Evolutionary conservation across 2,329 filamentous ascomycete species (phyloP).

Genomic region (Teratosphaeria nubilosa): DNA sequence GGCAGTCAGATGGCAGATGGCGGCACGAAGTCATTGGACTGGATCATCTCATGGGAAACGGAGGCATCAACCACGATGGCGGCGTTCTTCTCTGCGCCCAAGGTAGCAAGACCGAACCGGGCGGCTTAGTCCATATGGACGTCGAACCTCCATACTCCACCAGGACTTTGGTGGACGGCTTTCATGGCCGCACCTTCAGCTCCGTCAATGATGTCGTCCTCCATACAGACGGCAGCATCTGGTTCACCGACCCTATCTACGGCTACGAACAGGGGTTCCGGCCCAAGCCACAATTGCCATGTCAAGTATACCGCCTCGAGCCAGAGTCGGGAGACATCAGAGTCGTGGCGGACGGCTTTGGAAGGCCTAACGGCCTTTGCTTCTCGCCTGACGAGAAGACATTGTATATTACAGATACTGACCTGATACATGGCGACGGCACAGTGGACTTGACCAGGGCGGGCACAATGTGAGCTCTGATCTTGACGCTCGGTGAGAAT

Average conservation of each 20-base stretch:
- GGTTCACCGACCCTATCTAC: constrained; percentile 55
- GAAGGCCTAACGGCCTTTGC: constrained; percentile 46
- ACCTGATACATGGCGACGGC: constrained; percentile 33
- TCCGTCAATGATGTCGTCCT: constrained; percentile 50
- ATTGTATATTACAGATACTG: constrained; percentile 50
- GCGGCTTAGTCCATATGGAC: constrained; percentile 17
- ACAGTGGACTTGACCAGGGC: constrained; percentile 36
- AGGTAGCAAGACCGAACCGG: constrained; percentile 14
- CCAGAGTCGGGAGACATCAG: constrained; percentile 41
- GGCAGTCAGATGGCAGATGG: constrained; percentile 27
- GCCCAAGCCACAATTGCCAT: constrained; percentile 41
- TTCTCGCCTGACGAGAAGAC: constrained; percentile 46
- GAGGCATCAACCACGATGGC: constrained; percentile 35
- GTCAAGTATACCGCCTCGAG: constrained; percentile 50
- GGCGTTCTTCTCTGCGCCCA: constrained; percentile 25
- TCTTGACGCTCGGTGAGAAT: background rate
- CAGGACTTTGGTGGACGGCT: constrained; percentile 45
- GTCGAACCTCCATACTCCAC: constrained; percentile 13
- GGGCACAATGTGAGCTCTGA: constrained; percentile 38
- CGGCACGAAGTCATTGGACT: constrained; percentile 29
- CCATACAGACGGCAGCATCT: constrained; percentile 47
- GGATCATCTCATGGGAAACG: constrained; percentile 38
- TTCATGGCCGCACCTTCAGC: constrained; percentile 50
- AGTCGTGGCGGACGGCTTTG: constrained; percentile 49
- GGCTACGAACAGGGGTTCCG: constrained; percentile 51